Evolutionary conservation across 108 stramenopile genomes (phyloP).

Genomic region (Cyclotella cryptica): DNA sequence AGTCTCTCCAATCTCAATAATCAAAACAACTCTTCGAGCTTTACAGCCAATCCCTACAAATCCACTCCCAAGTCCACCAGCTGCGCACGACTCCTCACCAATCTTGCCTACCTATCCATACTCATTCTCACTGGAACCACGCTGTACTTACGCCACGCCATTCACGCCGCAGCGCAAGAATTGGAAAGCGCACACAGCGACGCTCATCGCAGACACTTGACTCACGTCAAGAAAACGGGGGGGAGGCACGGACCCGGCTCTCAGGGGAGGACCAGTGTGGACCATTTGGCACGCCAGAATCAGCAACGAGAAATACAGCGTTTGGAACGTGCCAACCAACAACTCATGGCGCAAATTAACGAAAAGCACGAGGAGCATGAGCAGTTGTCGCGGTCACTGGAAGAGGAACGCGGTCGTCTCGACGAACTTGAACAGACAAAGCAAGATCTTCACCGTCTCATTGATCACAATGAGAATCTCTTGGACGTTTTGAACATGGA

Average conservation of each 20-base stretch:
- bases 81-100: not conserved
- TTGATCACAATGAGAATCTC: not conserved
- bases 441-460: not conserved
- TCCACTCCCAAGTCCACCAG: not conserved
- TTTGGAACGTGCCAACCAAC: not conserved
- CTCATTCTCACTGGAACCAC: not conserved
- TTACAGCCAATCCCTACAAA: slow-evolving; percentile 8
- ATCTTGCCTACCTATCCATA: not conserved
- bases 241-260: not conserved
- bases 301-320: not conserved
- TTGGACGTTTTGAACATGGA: slow-evolving; percentile 1
- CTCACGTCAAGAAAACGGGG: slow-evolving; percentile 8
- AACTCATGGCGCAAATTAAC: not conserved
- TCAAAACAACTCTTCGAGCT: not conserved
- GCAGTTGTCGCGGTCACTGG: not conserved
- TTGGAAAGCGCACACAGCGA: not conserved
- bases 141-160: slow-evolving; percentile 4
- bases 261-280: not conserved
- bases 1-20: not conserved
- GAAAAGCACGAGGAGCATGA: not conserved
- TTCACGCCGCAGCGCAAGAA: not conserved
- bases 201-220: slow-evolving; percentile 3
- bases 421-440: not conserved
- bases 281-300: not conserved
- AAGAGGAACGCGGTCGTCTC: not conserved